Evolutionary conservation across 306 rosid genomes (phyloP), one percentile per base, ranked within the genome.

Genomic region (Sesbania bispinosa): DNA sequence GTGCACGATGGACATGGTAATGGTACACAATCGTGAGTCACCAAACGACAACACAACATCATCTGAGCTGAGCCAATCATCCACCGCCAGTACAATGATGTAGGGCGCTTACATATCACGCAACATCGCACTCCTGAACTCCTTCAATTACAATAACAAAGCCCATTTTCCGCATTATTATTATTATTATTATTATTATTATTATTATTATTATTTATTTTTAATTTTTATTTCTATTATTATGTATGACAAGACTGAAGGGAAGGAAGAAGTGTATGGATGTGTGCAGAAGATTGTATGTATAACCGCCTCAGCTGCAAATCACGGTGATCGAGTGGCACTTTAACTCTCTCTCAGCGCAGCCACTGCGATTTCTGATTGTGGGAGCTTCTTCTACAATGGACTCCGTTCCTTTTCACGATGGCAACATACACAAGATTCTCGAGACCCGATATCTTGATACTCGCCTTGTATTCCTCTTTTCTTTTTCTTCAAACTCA

Each of bases 321-420:
- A 42, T 55, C 69, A 38, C 76, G 60, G 35, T 41, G 69, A 58
- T 68, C 57, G 74, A 69, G 11, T 23, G 27, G 68, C 8, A 69
- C 83, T 80, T 30, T 16, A 14, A 14, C 65, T 55, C 54, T 68
- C 62, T 46, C 29, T 36, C 57, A 1, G n/a, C 75, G 2, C 63
- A 9, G 47, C 5, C 61, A 6, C 61, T 19, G 41, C 32, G 46
- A 39, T 76, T 35, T 35, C 39, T 35, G 2, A 35, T 53, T 51
- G 10, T 42, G 27, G 20, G 73, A n/a, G 73, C 70, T 2, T 23
- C 66, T 62, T 46, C 80, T 29, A 4, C 85, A 71, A 93, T 93
- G 98, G 97, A 88, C n/a, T 78, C 80, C 7, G 41, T 83, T 74
- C 87, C 84, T 45, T 89, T 81, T 62, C 85, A 64, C 84, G 98